A percentile compares a stretch with the other conserved stretches of the same genome.
Evolutionary conservation across 1,139 yeast species (phyloP).

Genomic region (Nakaseomyces uthaithaninus): DNA sequence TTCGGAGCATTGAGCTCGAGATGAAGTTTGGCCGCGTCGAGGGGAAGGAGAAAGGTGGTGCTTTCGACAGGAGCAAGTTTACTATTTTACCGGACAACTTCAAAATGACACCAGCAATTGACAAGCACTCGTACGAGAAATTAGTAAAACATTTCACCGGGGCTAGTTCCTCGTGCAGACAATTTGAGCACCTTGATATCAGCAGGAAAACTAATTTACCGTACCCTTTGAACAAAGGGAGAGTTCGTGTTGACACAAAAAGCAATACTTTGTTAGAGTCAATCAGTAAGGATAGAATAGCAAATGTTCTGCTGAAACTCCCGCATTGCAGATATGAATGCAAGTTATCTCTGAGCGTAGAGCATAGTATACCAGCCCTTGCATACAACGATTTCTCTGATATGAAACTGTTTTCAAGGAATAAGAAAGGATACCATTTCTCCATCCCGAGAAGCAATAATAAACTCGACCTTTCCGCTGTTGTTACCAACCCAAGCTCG

Average conservation of each 20-base stretch:
- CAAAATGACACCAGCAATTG: slow-evolving; percentile 1
- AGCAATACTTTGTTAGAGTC: not conserved
- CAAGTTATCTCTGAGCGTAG: not conserved
- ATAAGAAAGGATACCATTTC: not conserved
- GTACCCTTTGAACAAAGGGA: not conserved
- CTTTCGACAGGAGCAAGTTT: not conserved
- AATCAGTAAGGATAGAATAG: slow-evolving; percentile 1
- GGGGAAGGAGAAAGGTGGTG: not conserved
- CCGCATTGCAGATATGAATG: slow-evolving; percentile 2
- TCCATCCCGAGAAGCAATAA: not conserved
- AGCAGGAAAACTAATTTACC: not conserved
- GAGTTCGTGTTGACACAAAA: not conserved
- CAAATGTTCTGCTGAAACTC: not conserved
- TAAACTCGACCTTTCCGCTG: not conserved
- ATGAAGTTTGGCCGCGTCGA: not conserved
- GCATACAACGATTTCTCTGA: not conserved
- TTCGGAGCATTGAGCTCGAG: not conserved
- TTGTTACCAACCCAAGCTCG: not conserved
- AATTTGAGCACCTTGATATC: not conserved
- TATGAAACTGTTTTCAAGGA: not conserved
- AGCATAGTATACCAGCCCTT: not conserved
- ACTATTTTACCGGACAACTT: not conserved
- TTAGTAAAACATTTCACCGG: not conserved
- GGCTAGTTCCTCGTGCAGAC: not conserved
- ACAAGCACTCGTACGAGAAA: not conserved